These are phyloP conservation scores for Boletellus ananas DNA, from an alignment of 768 basidiomycete genomes.

Conservation along the genomic window DNA sequence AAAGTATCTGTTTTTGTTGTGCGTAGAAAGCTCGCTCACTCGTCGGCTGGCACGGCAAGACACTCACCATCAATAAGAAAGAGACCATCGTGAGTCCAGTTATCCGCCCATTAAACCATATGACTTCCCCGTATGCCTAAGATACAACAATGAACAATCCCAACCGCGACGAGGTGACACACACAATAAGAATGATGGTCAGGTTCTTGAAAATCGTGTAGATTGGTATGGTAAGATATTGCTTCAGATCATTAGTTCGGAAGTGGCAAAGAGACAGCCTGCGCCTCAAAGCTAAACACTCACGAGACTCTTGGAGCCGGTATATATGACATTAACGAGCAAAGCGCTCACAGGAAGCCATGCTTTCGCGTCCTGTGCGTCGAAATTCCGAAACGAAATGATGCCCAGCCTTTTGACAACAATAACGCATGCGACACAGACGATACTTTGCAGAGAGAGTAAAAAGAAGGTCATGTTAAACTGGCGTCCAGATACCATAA, in stretches of 20 bases:
- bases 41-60: not conserved
- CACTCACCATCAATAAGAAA: slow-evolving; percentile 84
- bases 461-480: slow-evolving; percentile 98
- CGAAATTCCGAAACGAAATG: slow-evolving; percentile 83
- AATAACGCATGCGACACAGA: slow-evolving; percentile 78
- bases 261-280: not conserved
- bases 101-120: slow-evolving; percentile 93
- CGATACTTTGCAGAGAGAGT: slow-evolving; percentile 83
- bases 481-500: slow-evolving; percentile 86
- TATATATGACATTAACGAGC: slow-evolving; percentile 94
- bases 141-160: not conserved
- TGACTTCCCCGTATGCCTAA: slow-evolving; percentile 94
- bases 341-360: slow-evolving; percentile 96
- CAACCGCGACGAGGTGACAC: slow-evolving; percentile 25
- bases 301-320: slow-evolving; percentile 94
- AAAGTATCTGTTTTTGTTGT: slow-evolving; percentile 60
- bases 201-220: slow-evolving; percentile 99
- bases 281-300: slow-evolving; percentile 31
- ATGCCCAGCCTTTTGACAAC: slow-evolving; percentile 69
- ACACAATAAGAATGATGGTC: slow-evolving; percentile 96
- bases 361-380: slow-evolving; percentile 74
- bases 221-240: slow-evolving; percentile 94
- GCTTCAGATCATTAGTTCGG: slow-evolving; percentile 44
- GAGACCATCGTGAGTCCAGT: slow-evolving; percentile 85
- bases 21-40: not conserved